Evolutionary conservation across 2,329 filamentous ascomycete genomes (phyloP).

Genomic region (Hymenoscyphus fructigenus): DNA sequence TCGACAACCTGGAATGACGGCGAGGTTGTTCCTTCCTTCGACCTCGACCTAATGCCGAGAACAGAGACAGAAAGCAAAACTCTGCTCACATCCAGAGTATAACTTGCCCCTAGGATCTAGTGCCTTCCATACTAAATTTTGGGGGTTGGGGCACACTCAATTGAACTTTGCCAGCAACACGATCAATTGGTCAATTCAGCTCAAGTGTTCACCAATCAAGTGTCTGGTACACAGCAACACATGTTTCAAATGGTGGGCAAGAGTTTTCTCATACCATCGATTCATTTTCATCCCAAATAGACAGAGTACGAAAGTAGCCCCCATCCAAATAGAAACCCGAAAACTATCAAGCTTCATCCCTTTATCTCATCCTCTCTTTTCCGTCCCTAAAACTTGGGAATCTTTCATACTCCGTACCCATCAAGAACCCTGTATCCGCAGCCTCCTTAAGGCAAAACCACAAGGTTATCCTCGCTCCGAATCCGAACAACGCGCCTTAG

Average conservation of each 20-base stretch:
- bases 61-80: no score
- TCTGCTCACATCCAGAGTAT: no score
- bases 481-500: neutral
- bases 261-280: neutral
- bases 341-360: neutral
- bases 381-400: neutral
- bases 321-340: neutral
- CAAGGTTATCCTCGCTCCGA: neutral
- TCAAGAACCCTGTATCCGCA: neutral
- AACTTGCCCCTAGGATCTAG: no score
- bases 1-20: no score
- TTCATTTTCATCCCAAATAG: neutral
- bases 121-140: no score
- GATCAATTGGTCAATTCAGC: no score
- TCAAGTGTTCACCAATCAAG: neutral
- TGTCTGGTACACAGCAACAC: no score
- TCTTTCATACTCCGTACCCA: neutral
- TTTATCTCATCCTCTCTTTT: neutral
- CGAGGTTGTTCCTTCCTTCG: no score
- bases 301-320: neutral
- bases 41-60: no score
- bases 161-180: no score
- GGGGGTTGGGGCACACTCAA: no score
- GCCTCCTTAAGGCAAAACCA: neutral
- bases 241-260: neutral